Percentiles rank a stretch among this genome's conserved stretches.
These are phyloP conservation scores for Tilletia walkeri DNA, from an alignment of 1,284 basidiomycete species.

Conservation along the genomic window DNA sequence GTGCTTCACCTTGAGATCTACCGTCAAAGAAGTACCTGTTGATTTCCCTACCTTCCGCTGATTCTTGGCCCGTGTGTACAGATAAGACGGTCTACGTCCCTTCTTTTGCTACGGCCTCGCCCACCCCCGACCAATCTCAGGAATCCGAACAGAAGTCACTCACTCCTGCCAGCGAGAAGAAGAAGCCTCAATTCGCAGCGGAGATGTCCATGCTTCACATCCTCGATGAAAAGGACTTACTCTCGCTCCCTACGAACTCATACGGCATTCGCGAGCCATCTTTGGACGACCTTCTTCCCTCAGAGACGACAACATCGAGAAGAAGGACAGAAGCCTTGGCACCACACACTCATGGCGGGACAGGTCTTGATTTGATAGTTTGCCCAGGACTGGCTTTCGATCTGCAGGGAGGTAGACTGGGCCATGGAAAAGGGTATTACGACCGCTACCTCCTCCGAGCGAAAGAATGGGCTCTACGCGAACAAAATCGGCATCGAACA, in stretches of 20 bases:
- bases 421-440: slow-evolving; percentile 58
- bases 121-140: slow-evolving; percentile 18
- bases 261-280: slow-evolving; percentile 57
- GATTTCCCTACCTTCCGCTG: neutral
- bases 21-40: no score
- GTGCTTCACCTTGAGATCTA: neutral
- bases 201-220: slow-evolving; percentile 57
- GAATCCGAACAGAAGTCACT: neutral
- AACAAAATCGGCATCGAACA: slow-evolving; percentile 8
- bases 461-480: slow-evolving; percentile 31
- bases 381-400: slow-evolving; percentile 57
- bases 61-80: neutral
- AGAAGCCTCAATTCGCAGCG: slow-evolving; percentile 32
- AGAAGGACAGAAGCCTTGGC: slow-evolving; percentile 5
- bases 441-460: slow-evolving; percentile 53
- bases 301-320: neutral
- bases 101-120: slow-evolving; percentile 40
- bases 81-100: slow-evolving; percentile 57
- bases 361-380: slow-evolving; percentile 57
- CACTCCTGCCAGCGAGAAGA: slow-evolving; percentile 3
- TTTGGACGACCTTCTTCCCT: slow-evolving; percentile 28
- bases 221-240: slow-evolving; percentile 41
- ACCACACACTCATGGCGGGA: slow-evolving; percentile 26
- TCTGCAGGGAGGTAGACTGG: slow-evolving; percentile 49
- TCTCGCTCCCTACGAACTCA: slow-evolving; percentile 49